A percentile compares a stretch with the other conserved stretches of the same genome.
phyloP scores from a whole-genome alignment of 371 early-diverging fungal genomes.

The Quaeritorhiza haematococci region DNA sequence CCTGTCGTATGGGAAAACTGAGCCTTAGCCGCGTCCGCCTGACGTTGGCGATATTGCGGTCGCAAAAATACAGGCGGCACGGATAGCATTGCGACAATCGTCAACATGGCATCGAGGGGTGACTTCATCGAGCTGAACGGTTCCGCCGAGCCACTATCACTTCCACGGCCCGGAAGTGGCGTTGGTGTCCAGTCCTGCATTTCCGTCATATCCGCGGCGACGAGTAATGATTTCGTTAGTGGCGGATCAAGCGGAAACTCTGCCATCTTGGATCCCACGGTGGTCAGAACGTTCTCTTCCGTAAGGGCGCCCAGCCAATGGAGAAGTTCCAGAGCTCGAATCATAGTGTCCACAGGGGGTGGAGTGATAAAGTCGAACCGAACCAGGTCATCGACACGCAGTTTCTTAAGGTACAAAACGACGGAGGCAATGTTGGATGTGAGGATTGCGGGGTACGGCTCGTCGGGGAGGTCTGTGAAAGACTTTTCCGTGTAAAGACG shows the following conservation, averaged over 20 bases:
- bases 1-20: constrained; percentile 88
- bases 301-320: constrained; percentile 87
- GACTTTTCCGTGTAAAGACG: constrained; percentile 87
- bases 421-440: constrained; percentile 78
- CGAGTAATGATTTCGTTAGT: constrained; percentile 69
- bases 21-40: constrained; percentile 88
- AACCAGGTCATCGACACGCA: constrained; percentile 84
- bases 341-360: constrained; percentile 86
- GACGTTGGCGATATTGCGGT: constrained; percentile 78
- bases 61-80: constrained; percentile 88
- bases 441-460: constrained; percentile 88
- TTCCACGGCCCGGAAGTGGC: too few relatives aligned
- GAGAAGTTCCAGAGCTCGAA: constrained; percentile 85
- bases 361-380: constrained; percentile 94
- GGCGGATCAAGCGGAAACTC: constrained; percentile 92
- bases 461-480: constrained; percentile 76
- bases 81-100: constrained; percentile 87
- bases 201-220: too few relatives aligned
- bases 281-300: constrained; percentile 81
- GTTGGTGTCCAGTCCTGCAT: too few relatives aligned
- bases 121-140: too few relatives aligned
- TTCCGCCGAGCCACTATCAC: too few relatives aligned
- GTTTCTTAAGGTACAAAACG: constrained; percentile 80
- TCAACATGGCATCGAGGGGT: constrained; percentile 81
- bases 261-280: constrained; percentile 73